Conservation (phyloP, 2,329 filamentous ascomycete genomes). For the Emergomyces africanus region DNA sequence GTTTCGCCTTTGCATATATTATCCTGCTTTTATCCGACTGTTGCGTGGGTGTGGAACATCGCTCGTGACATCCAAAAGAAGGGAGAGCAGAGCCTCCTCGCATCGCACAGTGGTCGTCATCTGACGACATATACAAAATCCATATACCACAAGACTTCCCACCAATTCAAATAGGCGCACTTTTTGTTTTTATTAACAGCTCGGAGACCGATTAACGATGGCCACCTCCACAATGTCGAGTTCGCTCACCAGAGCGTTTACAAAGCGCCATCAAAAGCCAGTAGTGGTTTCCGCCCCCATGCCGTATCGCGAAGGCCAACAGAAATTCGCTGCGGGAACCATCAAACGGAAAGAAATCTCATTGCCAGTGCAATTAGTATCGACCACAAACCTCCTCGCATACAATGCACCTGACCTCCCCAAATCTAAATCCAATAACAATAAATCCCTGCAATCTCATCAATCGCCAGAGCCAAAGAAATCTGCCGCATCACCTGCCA, state of each 20-base stretch:
- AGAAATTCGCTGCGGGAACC: constrained; percentile 31
- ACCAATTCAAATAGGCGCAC: not conserved
- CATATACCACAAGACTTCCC: too few relatives aligned
- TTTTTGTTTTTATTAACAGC: not conserved
- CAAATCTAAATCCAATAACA: not conserved
- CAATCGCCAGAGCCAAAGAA: not conserved
- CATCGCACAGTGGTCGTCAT: not conserved
- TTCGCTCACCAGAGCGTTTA: constrained; percentile 33
- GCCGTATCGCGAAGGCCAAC: constrained; percentile 32
- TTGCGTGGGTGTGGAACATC: not conserved
- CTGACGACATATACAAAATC: not conserved
- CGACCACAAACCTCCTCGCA: constrained; percentile 91
- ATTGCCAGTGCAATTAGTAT: constrained; percentile 69
- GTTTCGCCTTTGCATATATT: not conserved
- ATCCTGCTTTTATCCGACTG: not conserved
- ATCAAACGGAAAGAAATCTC: constrained; percentile 55
- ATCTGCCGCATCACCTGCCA: constrained; percentile 25
- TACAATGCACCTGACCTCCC: constrained; percentile 81
- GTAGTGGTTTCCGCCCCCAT: constrained; percentile 33
- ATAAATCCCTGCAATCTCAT: not conserved
- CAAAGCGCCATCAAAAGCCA: constrained; percentile 34
- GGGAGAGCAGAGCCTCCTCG: not conserved
- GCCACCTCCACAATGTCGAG: constrained; percentile 21
- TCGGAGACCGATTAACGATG: not conserved
- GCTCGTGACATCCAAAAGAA: not conserved